Evolutionary conservation across 305 asterid species (phyloP).

Genomic region (Nicotiana rustica): DNA sequence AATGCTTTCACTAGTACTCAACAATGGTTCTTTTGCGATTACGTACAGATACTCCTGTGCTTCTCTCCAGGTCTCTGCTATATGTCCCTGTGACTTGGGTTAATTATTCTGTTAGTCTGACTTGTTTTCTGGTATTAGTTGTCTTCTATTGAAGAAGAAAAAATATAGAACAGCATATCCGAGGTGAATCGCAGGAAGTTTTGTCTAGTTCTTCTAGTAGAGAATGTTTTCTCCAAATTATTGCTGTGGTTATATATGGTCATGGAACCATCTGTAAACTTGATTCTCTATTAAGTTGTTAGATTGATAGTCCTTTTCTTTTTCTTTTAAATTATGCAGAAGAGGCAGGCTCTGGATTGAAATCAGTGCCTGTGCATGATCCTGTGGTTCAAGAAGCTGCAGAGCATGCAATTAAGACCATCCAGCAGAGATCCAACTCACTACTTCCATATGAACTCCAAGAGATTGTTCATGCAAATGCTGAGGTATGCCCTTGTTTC

Average conservation of each 20-base stretch:
- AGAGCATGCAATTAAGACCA: slow-evolving; percentile 70
- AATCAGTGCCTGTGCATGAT: slow-evolving; percentile 78
- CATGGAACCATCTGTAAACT: not conserved
- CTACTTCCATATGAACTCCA: slow-evolving; percentile 72
- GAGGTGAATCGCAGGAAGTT: not conserved
- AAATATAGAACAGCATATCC: not conserved
- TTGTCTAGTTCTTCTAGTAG: slow-evolving; percentile 3
- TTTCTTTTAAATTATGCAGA: slow-evolving; percentile 43
- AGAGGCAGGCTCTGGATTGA: slow-evolving; percentile 60
- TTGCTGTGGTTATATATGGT: not conserved
- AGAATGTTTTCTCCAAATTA: not conserved
- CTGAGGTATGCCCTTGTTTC: slow-evolving; percentile 58
- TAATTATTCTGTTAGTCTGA: not conserved
- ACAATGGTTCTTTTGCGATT: not conserved
- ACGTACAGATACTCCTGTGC: not conserved
- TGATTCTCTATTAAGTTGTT: not conserved
- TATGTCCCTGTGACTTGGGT: not conserved
- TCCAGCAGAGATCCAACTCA: slow-evolving; percentile 88
- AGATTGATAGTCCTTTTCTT: not conserved
- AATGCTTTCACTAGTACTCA: no score
- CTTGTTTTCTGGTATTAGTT: not conserved
- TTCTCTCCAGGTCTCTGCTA: not conserved
- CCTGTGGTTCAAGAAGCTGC: slow-evolving; percentile 89
- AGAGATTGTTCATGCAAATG: slow-evolving; percentile 79
- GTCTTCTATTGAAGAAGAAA: not conserved